Base-by-base conservation (phyloP, 805 yeast genomes). In the Phaffomyces antillensis region DNA sequence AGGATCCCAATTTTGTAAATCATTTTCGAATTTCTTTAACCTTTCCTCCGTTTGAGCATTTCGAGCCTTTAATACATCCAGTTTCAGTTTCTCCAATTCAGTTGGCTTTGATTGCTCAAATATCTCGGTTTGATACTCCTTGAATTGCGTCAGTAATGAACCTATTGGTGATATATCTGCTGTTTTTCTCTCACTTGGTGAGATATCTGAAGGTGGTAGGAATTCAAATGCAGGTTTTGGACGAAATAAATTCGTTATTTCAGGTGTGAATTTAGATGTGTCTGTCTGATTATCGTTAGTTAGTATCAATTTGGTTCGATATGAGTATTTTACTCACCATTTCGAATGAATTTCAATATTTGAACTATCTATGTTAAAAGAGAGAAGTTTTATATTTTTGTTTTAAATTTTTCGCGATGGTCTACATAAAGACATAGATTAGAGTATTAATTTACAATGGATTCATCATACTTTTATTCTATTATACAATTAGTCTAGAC, bases 1-100 rank as follows among this genome's bases (percentile, higher is more conserved):
- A 0, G 90, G 88, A 42, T 78, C 63, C 85, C 86, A 77, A 1
- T 59, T 48, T 3, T 55, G 45, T 13, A 67, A 50, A 18, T 64
- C 69, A 10, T 63, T 55, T 30, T 71, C 65, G 26, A 77, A 50
- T 26, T 58, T 50, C 42, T 55, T 58, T 41, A 56, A 53, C 34
- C 51, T 53, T 16, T 46, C 47, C 36, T 44, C 46, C 26, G 44
- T 52, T 38, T 55, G 59, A 37, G 52, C 57, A 36, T 55, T 48
- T 37, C 61, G 62, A 36, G 53, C 54, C 20, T 59, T 50, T 45
- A 56, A 53, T 38, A 58, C 62, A 20, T 47, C 51, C 47, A 65
- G 63, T 36, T 59, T 55, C 41, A 52, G 43, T 4, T 63, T 62
- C 35, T 68, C 70, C 6, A 69, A 54, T 10, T 30, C 41, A 15